Evolutionary conservation across 306 rosid genomes (phyloP).

Genomic region (Geum urbanum): DNA sequence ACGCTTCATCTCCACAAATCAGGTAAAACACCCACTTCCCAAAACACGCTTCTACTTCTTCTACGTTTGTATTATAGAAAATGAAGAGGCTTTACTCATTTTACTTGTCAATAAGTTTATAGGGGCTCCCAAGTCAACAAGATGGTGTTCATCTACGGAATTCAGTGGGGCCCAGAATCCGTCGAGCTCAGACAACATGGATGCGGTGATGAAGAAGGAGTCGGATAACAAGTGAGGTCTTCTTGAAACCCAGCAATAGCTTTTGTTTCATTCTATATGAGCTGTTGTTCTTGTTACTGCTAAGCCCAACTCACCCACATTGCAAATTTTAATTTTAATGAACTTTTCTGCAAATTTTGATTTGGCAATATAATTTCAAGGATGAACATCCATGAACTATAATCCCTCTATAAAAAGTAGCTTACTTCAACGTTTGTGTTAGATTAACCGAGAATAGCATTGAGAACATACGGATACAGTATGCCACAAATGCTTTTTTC

Average conservation of each 20-base stretch:
- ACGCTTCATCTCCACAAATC: constrained; percentile 1
- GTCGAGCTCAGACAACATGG: neutral
- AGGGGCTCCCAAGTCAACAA: constrained; percentile 17
- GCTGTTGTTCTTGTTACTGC: neutral
- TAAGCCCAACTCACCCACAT: neutral
- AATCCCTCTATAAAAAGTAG: too few species aligned
- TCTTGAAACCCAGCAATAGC: constrained; percentile 14
- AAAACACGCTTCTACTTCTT: constrained; percentile 7
- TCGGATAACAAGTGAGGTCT: constrained; percentile 21
- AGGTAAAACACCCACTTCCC: constrained; percentile 24
- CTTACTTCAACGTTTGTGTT: too few species aligned
- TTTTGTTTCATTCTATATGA: neutral
- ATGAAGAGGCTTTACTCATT: neutral
- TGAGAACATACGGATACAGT: too few species aligned
- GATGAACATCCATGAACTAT: too few species aligned
- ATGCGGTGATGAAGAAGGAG: neutral
- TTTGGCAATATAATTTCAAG: neutral
- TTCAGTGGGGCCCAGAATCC: constrained; percentile 5
- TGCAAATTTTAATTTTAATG: neutral
- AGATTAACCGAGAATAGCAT: too few species aligned
- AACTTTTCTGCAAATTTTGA: neutral
- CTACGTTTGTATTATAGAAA: neutral
- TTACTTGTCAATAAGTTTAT: neutral
- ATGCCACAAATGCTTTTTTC: too few species aligned
- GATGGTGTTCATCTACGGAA: constrained; percentile 19